Percentiles rank a stretch among this genome's conserved stretches.
Evolutionary conservation across 768 basidiomycete genomes (phyloP).

Genomic region (Kwoniella heveanensis): DNA sequence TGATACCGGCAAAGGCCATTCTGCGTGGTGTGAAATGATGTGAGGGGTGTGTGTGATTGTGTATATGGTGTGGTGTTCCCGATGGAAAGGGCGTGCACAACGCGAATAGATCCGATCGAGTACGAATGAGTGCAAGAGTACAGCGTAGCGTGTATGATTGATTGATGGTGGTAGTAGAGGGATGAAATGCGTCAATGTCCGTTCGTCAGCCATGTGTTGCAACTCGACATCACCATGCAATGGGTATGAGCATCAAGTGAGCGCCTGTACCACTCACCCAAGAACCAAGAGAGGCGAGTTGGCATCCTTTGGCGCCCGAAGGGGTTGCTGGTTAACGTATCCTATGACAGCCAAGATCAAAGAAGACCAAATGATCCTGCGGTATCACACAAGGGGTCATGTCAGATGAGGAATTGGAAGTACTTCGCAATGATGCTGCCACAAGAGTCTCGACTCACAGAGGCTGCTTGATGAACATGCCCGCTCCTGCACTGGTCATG

Average conservation of each 20-base stretch:
- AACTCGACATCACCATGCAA: no score
- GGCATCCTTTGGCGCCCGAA: slow-evolving; percentile 38
- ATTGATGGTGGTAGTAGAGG: no score
- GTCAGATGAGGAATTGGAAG: no score
- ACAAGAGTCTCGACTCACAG: slow-evolving; percentile 42
- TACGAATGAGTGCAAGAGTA: no score
- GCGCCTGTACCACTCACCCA: slow-evolving; percentile 28
- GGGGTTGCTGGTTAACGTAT: slow-evolving; percentile 37
- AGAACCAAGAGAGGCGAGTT: slow-evolving; percentile 36
- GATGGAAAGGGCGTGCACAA: no score
- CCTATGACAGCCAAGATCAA: slow-evolving; percentile 35
- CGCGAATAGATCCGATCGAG: no score
- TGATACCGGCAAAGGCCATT: slow-evolving; percentile 43
- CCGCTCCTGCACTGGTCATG: slow-evolving; percentile 48
- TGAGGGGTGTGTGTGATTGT: slow-evolving; percentile 3
- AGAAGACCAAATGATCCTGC: slow-evolving; percentile 43
- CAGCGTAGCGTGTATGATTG: no score
- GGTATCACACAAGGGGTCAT: no score
- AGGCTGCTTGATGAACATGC: slow-evolving; percentile 51
- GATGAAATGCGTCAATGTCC: no score
- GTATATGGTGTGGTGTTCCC: no score
- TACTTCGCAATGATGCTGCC: not conserved
- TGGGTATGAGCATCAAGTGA: no score
- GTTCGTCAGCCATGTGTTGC: no score
- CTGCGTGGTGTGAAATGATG: slow-evolving; percentile 8